phyloP scores from a whole-genome alignment of 2,329 filamentous ascomycete species.

The Hirsutella minnesotensis region DNA sequence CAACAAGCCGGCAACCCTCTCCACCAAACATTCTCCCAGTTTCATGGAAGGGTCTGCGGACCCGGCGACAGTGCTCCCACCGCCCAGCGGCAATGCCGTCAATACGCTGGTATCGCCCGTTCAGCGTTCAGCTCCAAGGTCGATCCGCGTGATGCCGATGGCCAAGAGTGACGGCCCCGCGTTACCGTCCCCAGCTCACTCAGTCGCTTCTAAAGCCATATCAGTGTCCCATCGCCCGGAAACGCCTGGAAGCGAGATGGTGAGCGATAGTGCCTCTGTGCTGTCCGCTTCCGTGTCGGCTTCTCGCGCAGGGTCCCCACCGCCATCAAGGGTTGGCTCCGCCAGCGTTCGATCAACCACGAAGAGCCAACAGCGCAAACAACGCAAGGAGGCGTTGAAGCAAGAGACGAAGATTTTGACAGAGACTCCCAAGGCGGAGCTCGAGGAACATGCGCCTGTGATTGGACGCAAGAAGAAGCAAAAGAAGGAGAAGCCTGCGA shows the following conservation, averaged over 20 bases:
- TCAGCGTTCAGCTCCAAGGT: conserved; percentile 45
- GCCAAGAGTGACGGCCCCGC: conserved; percentile 47
- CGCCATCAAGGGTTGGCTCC: conserved; percentile 50
- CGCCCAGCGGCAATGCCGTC: conserved; percentile 33
- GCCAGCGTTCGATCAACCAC: conserved; percentile 59
- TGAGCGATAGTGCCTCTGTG: conserved; percentile 67
- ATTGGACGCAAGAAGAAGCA: conserved; percentile 75
- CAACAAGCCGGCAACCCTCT: background rate
- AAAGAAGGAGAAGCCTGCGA: conserved; percentile 54
- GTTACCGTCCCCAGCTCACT: conserved; percentile 17
- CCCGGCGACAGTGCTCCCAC: conserved; percentile 34
- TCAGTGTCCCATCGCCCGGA: conserved; percentile 42
- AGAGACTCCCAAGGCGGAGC: conserved; percentile 37
- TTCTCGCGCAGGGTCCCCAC: conserved; percentile 61
- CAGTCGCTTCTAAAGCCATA: conserved; percentile 16
- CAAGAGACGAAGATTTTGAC: conserved; percentile 46
- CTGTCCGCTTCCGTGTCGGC: conserved; percentile 58
- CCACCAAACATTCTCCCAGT: conserved; percentile 1
- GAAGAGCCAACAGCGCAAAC: conserved; percentile 70
- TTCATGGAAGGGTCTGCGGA: conserved; percentile 7
- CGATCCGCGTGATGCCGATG: conserved; percentile 47
- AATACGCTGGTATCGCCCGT: conserved; percentile 33
- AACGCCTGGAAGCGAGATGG: conserved; percentile 60
- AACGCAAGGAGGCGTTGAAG: conserved; percentile 55
- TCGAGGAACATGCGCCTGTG: conserved; percentile 56